phyloP scores from a whole-genome alignment of 2,329 filamentous ascomycete species.

The Fusarium foetens region DNA sequence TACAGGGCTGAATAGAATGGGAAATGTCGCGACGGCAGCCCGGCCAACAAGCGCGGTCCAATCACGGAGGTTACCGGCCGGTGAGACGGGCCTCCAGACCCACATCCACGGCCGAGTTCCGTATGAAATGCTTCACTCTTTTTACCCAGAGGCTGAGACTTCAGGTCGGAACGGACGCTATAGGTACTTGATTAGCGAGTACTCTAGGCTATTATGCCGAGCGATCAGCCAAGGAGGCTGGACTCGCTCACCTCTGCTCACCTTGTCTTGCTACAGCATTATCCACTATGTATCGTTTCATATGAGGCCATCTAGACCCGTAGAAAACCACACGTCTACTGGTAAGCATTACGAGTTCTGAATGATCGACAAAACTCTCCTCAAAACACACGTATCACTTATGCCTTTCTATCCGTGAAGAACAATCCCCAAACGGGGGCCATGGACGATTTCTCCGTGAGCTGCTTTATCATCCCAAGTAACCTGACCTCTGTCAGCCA shows the following conservation, averaged over 20 bases:
- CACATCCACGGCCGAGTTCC: conserved; percentile 32
- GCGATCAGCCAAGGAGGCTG: neutral
- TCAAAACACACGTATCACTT: conserved; percentile 2
- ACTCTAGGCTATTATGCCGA: neutral
- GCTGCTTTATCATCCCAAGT: conserved; percentile 37
- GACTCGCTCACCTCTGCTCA: neutral
- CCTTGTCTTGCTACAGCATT: neutral
- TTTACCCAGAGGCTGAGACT: neutral
- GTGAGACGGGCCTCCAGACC: conserved; percentile 17
- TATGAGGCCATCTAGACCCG: conserved; percentile 21
- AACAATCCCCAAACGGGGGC: neutral
- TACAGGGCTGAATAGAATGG: conserved; percentile 25
- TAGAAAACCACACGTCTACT: neutral
- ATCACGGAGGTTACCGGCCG: conserved; percentile 41
- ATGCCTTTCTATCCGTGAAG: neutral
- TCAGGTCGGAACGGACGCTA: neutral
- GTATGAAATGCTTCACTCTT: neutral
- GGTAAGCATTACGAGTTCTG: neutral
- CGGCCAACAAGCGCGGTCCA: conserved; percentile 29
- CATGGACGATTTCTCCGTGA: conserved; percentile 34
- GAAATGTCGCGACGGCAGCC: conserved; percentile 22
- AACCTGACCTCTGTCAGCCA: conserved; percentile 30
- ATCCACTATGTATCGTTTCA: neutral
- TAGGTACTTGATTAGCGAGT: conserved; percentile 4
- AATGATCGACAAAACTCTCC: neutral